Base-by-base conservation (phyloP, 495 filamentous ascomycete genomes). In the Lasiosphaeriaceae sp. region DNA sequence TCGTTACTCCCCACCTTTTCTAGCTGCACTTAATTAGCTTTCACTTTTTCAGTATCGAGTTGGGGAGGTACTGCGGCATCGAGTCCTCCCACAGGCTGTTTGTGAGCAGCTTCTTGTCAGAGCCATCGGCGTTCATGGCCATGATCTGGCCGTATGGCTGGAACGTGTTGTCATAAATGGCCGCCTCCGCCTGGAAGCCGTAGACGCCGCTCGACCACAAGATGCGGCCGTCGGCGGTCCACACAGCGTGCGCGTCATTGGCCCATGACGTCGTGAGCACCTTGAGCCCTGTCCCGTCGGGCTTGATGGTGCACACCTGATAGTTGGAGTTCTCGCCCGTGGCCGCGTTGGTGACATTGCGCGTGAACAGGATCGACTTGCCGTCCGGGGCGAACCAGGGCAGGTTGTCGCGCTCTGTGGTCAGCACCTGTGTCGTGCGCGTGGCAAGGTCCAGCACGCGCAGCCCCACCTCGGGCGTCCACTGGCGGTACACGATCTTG, bases 101-200 rank as follows among this genome's bases (percentile, higher is more conserved):
- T 8, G 45, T 21, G 8, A 47, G 11, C 2, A 47, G 11, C 14
- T 19, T 47, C 45, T 47, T 47, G 11, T 19, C 45, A 7, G 19
- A 21, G 6, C 45, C 45, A 2, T 47, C 45, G 2, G 45, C 45
- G 22, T 47, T 23, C 45, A 47, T 47, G 20, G 22, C 22, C 45
- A 47, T 47, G 17, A 47, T 21, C 45, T 47, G 45, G 4, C 45
- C 45, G 20, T 47, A 47, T 14, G 45, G 45, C 45, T 47, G 45
- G 45, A 47, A 47, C 11, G 45, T 47, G 20, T 47, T 47, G 22
- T 47, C 45, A 7, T 47, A 47, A 0, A 22, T 23, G 20, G 45
- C 45, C 45, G 45, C 45, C 45, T 47, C 45, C 17, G 45, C 45
- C 45, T 47, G 45, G 45, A 21, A 47, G 17, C 45, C 45, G 11